Base-by-base conservation (phyloP, 257 asterid genomes). In the Euphrasia confusa region DNA sequence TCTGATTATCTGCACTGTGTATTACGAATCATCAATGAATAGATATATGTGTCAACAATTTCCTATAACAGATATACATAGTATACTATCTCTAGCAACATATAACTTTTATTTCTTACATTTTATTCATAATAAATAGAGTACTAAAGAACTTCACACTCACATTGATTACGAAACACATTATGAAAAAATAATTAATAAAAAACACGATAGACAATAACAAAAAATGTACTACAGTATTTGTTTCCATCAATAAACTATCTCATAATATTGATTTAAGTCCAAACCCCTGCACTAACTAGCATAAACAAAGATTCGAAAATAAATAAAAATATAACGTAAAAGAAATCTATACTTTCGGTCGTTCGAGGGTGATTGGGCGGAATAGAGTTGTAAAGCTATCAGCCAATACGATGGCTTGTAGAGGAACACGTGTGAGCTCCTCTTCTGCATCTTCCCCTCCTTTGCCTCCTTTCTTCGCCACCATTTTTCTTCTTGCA, bases 361-460 rank as follows among this genome's bases (percentile, higher is more conserved):
- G 96, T 49, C 96, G 89, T 72, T 92, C 99, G 49, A 92, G 93
- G 10, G 96, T 89, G 57, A 92, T 89, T 58, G 99, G 99, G 60
- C 96, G 95, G 84, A 92, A 92, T 71, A 83, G 89, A 56, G 96
- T 87, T 69, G 97, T 79, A 71, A 92, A 92, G 77, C 97, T 92
- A 72, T 92, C 99, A 12, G 99, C 99, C 79, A 92, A 77, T 15
- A 92, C 74, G 60, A 92, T 79, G 32, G 99, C 99, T 74, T 89
- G 97, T 54, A 92, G 73, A 15, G 93, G 97, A 0, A 74, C 85
- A 15, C 85, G 95, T 12, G 92, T 49, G 49, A 84, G 80, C 45
- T 84, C 97, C 74, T 86, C 98, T 30, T 67, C 92, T 12, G 84
- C 80, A 49, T 84, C 94, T 54, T 84, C 95, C 35, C 73, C 83